Evolutionary conservation across 129 eudicot genomes (phyloP).

Genomic region (Flaveria brownii): DNA sequence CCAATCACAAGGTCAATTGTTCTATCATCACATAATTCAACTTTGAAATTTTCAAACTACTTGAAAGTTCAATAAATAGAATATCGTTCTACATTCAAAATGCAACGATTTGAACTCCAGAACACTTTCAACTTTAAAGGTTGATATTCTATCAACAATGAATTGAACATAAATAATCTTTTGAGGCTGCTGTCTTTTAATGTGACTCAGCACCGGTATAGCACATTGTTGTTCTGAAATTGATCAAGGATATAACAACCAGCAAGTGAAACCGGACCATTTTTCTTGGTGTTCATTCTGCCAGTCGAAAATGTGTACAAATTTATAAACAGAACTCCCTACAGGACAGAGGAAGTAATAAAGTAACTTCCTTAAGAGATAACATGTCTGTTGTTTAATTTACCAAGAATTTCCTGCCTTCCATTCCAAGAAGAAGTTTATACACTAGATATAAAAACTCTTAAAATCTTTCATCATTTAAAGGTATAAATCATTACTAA

Average conservation of each 20-base stretch:
- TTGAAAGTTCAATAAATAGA: neutral
- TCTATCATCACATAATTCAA: neutral
- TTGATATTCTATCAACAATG: neutral
- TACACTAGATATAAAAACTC: neutral
- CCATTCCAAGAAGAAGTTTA: neutral
- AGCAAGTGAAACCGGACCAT: neutral
- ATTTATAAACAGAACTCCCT: neutral
- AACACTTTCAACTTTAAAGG: neutral
- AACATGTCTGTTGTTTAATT: neutral
- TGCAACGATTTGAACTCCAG: conserved; percentile 8
- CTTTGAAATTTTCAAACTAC: neutral
- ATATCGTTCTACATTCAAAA: neutral
- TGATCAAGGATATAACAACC: neutral
- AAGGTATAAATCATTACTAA: no score
- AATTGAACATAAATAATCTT: neutral
- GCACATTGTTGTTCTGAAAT: neutral
- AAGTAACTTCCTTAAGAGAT: neutral
- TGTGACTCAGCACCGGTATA: neutral
- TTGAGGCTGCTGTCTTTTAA: no score
- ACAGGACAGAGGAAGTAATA: neutral
- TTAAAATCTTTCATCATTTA: no score
- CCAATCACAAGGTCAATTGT: conserved; percentile 3
- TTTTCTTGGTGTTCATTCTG: conserved; percentile 4
- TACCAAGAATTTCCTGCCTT: neutral
- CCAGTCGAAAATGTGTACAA: neutral